Conservation (phyloP, 441 rosid species). For the Oxalis stricta region DNA sequence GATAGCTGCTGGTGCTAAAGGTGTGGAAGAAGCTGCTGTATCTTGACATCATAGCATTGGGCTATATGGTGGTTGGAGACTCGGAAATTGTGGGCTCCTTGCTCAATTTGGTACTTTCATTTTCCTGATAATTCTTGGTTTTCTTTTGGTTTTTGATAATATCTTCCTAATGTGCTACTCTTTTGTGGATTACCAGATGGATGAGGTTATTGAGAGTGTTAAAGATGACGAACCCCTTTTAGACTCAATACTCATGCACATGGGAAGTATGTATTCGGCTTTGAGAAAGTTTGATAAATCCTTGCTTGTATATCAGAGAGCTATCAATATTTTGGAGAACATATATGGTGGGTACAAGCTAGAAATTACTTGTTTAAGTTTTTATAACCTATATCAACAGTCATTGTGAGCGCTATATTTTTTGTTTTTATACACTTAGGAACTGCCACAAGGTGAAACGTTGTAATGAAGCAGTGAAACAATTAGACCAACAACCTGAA, state of each 20-base stretch:
- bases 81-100: constrained; percentile 28
- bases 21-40: constrained; percentile 67
- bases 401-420: too few relatives aligned
- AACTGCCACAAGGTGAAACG: too few relatives aligned
- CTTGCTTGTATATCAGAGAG: constrained; percentile 36
- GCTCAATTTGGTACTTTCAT: constrained; percentile 38
- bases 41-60: constrained; percentile 68
- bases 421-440: too few relatives aligned
- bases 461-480: not conserved
- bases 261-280: constrained; percentile 71
- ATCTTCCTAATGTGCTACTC: constrained; percentile 3
- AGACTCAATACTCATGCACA: constrained; percentile 60
- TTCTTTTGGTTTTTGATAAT: not conserved
- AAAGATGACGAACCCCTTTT: constrained; percentile 45
- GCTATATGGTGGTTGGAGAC: constrained; percentile 62
- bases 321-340: constrained; percentile 34
- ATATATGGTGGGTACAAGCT: constrained; percentile 33
- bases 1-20: constrained; percentile 38
- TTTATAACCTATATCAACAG: too few relatives aligned
- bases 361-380: too few relatives aligned
- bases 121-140: not conserved
- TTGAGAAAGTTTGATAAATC: constrained; percentile 55
- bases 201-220: constrained; percentile 31
- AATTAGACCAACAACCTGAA: not conserved
- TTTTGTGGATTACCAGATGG: constrained; percentile 38